Evolutionary conservation across 2,329 filamentous ascomycete genomes (phyloP).

Genomic region (Penicillium sclerotigenum): DNA sequence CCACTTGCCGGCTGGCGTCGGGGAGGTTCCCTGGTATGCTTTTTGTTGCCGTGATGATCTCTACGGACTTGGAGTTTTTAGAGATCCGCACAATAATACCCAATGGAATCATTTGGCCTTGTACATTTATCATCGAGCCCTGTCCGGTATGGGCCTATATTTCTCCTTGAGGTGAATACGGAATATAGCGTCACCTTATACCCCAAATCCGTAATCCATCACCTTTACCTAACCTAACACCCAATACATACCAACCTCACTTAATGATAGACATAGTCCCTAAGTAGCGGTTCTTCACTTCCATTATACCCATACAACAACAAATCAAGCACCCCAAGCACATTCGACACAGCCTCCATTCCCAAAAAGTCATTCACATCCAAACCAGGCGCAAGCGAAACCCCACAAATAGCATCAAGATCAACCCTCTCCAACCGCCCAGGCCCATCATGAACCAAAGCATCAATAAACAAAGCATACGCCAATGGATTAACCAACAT

Average conservation of each 20-base stretch:
- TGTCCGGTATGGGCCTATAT: neutral
- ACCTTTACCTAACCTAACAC: neutral
- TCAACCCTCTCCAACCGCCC: slow-evolving; percentile 3
- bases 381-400: slow-evolving; percentile 1
- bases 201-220: neutral
- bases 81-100: slow-evolving; percentile 22
- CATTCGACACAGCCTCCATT: slow-evolving; percentile 1
- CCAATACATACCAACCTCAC: no score
- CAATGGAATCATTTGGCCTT: slow-evolving; percentile 20
- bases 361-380: neutral
- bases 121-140: slow-evolving; percentile 3
- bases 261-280: neutral
- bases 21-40: slow-evolving; percentile 9
- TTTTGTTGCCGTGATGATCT: slow-evolving; percentile 10
- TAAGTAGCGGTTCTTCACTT: neutral
- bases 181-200: neutral
- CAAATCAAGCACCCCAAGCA: neutral
- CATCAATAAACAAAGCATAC: slow-evolving; percentile 7
- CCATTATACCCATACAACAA: neutral
- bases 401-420: neutral
- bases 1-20: slow-evolving; percentile 2
- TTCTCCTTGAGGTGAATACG: neutral
- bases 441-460: slow-evolving; percentile 4
- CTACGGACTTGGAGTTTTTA: slow-evolving; percentile 9
- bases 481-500: slow-evolving; percentile 1